Percentiles rank a stretch among this genome's conserved stretches.
Conservation (phyloP, 1,139 yeast genomes). For the Taphrina sp. region DNA sequence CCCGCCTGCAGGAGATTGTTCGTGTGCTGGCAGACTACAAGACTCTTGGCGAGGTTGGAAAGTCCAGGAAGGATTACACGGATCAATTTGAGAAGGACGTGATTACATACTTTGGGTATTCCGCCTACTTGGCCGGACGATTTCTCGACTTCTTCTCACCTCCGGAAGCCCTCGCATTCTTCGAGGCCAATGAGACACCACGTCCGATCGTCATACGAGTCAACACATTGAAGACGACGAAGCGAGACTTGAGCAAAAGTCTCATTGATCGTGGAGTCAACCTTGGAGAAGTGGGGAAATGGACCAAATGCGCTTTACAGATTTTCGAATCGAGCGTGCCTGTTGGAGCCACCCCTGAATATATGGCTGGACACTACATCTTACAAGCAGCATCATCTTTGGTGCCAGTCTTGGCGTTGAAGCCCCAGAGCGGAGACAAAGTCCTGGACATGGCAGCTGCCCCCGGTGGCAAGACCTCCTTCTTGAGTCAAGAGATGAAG, state of each 20-base stretch:
- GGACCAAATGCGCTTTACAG: slow-evolving; percentile 98
- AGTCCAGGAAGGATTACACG: slow-evolving; percentile 76
- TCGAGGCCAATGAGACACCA: slow-evolving; percentile 96
- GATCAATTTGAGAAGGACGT: slow-evolving; percentile 78
- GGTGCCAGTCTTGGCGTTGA: slow-evolving; percentile 95
- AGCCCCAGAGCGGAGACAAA: slow-evolving; percentile 94
- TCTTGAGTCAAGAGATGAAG: slow-evolving; percentile 93
- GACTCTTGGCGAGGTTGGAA: slow-evolving; percentile 78
- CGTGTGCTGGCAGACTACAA: slow-evolving; percentile 93
- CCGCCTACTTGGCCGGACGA: slow-evolving; percentile 90
- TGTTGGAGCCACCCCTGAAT: slow-evolving; percentile 98
- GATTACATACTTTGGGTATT: slow-evolving; percentile 92
- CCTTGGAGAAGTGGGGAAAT: slow-evolving; percentile 91
- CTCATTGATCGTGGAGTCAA: slow-evolving; percentile 96
- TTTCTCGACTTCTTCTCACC: slow-evolving; percentile 87
- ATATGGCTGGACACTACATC: slow-evolving; percentile 95
- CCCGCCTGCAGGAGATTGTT: slow-evolving; percentile 92
- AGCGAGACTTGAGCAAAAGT: slow-evolving; percentile 93
- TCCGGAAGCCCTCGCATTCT: slow-evolving; percentile 94
- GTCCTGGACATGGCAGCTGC: slow-evolving; percentile 99
- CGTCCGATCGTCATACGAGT: slow-evolving; percentile 97
- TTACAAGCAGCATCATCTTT: slow-evolving; percentile 98
- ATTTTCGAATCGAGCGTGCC: slow-evolving; percentile 98
- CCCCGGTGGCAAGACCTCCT: slow-evolving; percentile 99
- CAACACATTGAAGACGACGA: slow-evolving; percentile 87